Percentiles rank a stretch among this genome's conserved stretches.
Conservation (phyloP, 2,329 filamentous ascomycete genomes). For the Endocalyx cinctus region DNA sequence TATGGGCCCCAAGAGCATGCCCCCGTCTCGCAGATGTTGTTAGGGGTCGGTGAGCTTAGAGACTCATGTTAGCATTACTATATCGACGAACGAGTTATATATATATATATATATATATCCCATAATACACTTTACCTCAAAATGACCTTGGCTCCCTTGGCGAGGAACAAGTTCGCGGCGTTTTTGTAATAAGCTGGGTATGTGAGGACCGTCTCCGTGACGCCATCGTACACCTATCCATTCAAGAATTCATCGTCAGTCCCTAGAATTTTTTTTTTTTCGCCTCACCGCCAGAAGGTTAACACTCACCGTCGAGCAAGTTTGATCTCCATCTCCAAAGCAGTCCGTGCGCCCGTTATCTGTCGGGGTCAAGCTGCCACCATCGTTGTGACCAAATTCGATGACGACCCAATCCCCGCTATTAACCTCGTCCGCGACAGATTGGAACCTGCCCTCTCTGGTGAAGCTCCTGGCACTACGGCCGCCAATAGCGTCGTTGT, state of each 20-base stretch:
- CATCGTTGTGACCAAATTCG: slow-evolving; percentile 71
- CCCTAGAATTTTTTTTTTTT: too few species aligned
- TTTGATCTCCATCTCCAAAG: slow-evolving; percentile 46
- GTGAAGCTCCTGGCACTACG: slow-evolving; percentile 63
- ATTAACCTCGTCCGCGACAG: slow-evolving; percentile 47
- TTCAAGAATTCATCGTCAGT: background rate
- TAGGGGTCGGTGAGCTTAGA: slow-evolving; percentile 42
- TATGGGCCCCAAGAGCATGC: slow-evolving; percentile 41
- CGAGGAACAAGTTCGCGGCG: slow-evolving; percentile 48
- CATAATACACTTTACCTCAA: too few species aligned
- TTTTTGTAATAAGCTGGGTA: slow-evolving; percentile 57
- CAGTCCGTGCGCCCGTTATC: slow-evolving; percentile 63
- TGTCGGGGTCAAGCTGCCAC: slow-evolving; percentile 45
- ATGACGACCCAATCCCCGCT: slow-evolving; percentile 63
- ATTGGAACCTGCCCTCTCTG: slow-evolving; percentile 59
- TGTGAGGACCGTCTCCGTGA: slow-evolving; percentile 53
- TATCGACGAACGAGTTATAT: background rate
- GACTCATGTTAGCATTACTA: slow-evolving; percentile 8
- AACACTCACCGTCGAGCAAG: slow-evolving; percentile 38
- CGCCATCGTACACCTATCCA: slow-evolving; percentile 39
- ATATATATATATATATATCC: too few species aligned
- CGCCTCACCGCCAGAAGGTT: background rate
- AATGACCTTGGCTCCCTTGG: slow-evolving; percentile 29
- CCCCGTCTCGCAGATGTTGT: slow-evolving; percentile 58
- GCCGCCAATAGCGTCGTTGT: slow-evolving; percentile 62